phyloP scores from a whole-genome alignment of 2,329 filamentous ascomycete genomes.

The Leptographium procerum region DNA sequence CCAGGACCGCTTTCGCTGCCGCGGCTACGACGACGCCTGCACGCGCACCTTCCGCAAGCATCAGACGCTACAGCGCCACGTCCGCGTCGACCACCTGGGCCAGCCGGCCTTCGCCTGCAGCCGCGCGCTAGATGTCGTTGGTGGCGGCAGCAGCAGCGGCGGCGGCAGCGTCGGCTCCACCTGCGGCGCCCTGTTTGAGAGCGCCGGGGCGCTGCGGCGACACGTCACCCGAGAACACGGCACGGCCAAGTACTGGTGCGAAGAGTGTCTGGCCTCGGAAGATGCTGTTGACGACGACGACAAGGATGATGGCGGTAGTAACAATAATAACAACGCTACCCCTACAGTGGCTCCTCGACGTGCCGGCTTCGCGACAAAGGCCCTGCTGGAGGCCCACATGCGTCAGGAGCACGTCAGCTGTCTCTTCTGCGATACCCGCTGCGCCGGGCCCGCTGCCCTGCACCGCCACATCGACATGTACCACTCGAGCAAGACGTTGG shows the following conservation, averaged over 20 bases:
- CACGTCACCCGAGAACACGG: slow-evolving; percentile 63
- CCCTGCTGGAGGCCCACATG: slow-evolving; percentile 62
- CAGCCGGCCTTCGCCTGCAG: slow-evolving; percentile 61
- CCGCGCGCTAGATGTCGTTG: slow-evolving; percentile 21
- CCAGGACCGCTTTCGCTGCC: slow-evolving; percentile 64
- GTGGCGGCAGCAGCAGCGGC: background rate
- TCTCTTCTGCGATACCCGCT: slow-evolving; percentile 59
- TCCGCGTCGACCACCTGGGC: slow-evolving; percentile 63
- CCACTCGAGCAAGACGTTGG: slow-evolving; percentile 52
- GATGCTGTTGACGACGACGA: slow-evolving; percentile 27
- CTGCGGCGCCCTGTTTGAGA: slow-evolving; percentile 64
- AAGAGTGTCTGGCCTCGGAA: slow-evolving; percentile 48
- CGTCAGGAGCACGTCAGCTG: slow-evolving; percentile 65
- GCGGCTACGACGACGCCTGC: slow-evolving; percentile 56
- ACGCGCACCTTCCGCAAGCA: slow-evolving; percentile 76
- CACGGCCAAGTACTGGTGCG: slow-evolving; percentile 62
- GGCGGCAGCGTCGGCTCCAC: too few species aligned
- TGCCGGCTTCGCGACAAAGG: slow-evolving; percentile 59
- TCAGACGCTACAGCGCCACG: slow-evolving; percentile 72
- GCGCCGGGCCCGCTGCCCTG: slow-evolving; percentile 53
- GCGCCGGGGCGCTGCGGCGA: slow-evolving; percentile 55
- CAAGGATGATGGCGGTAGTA: slow-evolving; percentile 22
- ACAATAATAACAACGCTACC: slow-evolving; percentile 16
- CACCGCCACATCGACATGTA: slow-evolving; percentile 68
- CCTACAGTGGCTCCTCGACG: slow-evolving; percentile 10